These are phyloP conservation scores for Neophaeococcomyces aloes DNA, from an alignment of 2,329 filamentous ascomycete species.

Conservation along the genomic window DNA sequence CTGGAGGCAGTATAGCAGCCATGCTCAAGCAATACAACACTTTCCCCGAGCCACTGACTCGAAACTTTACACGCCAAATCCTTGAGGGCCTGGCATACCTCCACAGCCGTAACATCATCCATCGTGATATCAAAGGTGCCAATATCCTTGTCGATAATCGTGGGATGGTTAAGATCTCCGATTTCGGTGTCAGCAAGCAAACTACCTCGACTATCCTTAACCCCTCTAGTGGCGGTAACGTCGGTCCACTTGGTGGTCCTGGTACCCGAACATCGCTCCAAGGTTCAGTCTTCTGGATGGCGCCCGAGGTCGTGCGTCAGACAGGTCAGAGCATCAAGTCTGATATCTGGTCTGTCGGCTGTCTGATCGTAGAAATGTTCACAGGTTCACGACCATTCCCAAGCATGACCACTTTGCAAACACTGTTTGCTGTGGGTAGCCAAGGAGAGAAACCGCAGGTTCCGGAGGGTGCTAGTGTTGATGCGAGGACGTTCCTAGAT, in stretches of 20 bases:
- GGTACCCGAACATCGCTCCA: constrained; percentile 76
- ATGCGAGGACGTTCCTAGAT: constrained; percentile 71
- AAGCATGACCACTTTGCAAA: constrained; percentile 91
- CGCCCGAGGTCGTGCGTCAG: constrained; percentile 94
- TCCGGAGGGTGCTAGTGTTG: constrained; percentile 73
- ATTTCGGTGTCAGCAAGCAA: constrained; percentile 90
- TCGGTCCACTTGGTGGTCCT: constrained; percentile 95
- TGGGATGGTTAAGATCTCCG: constrained; percentile 96
- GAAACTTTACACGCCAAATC: constrained; percentile 95
- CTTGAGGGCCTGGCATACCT: constrained; percentile 85
- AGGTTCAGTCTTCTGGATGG: constrained; percentile 99
- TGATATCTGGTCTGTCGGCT: constrained; percentile 96
- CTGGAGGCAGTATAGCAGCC: constrained; percentile 90
- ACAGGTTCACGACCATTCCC: constrained; percentile 94
- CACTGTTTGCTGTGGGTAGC: constrained; percentile 96
- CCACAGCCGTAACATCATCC: constrained; percentile 90
- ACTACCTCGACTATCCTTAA: constrained; percentile 22
- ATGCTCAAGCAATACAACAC: constrained; percentile 99
- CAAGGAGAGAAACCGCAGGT: constrained; percentile 78
- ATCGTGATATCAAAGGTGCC: constrained; percentile 96
- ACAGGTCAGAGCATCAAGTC: constrained; percentile 97
- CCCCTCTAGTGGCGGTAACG: constrained; percentile 76
- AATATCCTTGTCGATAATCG: constrained; percentile 99
- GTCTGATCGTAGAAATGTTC: constrained; percentile 98
- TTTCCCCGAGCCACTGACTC: constrained; percentile 81